Evolutionary conservation across 208 protist species (phyloP), one percentile per base, ranked within the genome.

Genomic region (Crithidia mellificae): DNA sequence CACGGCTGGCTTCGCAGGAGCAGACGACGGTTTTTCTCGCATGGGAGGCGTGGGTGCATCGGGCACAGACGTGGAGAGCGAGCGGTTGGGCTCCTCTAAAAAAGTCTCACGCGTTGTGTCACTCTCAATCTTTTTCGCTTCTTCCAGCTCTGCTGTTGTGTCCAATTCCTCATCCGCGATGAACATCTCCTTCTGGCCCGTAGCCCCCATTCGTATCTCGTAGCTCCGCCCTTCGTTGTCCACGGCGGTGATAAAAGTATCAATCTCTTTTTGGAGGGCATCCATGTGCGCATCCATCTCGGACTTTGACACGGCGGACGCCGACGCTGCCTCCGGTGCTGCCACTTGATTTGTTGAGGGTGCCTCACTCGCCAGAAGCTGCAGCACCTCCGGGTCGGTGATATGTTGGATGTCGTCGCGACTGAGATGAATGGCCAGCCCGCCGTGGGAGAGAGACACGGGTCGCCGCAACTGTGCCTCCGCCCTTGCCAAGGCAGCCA

Each of bases 221-320:
- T 95, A 95, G 54, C 67, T 78, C 17, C 80, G 54, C 0, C 90
- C 90, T 17, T 93, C 87, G 51, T 84, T 74, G 73, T 95, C 90
- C n/a, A 92, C 85, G 0, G 81, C 90, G 0, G 87, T 95, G 49
- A 95, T 92, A 54, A 93, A 95, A 0, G 87, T 89, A 34, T 84
- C 77, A 58, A 92, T 92, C 24, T 83, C 81, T 2, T 52, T 36
- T 44, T 85, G 81, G 27, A 92, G 62, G 9, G 72, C 69, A 0
- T 38, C 49, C 34, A 90, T 88, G 22, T 83, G 73, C 3, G 64
- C 61, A 55, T 88, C 81, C 22, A 92, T 87, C 6, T 66, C 73
- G 22, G 30, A 36, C 0, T n/a, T n/a, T n/a, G n/a, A n/a, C n/a
- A n/a, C n/a, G n/a, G n/a, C n/a, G n/a, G n/a, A n/a, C n/a, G n/a